Evolutionary conservation across 257 asterid species (phyloP), one percentile per base, ranked within the genome.

Genomic region (Salvia rosmarinus): DNA sequence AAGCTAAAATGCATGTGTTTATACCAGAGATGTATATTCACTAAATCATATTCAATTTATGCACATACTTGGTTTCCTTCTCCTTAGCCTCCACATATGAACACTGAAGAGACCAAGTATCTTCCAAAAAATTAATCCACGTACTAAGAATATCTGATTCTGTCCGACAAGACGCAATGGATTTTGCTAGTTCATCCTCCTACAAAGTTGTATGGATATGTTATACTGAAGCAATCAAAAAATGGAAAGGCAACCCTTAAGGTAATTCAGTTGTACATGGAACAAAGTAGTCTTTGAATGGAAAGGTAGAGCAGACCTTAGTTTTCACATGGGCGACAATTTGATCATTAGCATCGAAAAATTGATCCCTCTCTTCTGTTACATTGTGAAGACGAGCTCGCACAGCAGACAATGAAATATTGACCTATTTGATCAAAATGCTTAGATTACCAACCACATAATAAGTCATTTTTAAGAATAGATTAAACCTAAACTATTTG

Each of bases 321-420:
- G 95, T 78, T 82, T 87, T 91, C 61, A 95, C 72, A 81, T 87
- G 98, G 66, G 99, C 81, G 80, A 95, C 94, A 82, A 95, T 83
- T 76, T 91, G 94, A 82, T 91, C 97, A 77, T 95, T 95, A 73
- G 99, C 99, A 68, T 95, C 98, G 75, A 86, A 95, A 81, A 95
- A 95, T 68, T 95, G 98, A 75, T 89, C 98, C 84, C 95, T 95
- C 81, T 95, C 99, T 73, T 95, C 99, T 66, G 62, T 83, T 75
- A 68, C 91, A 70, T 89, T 91, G 78, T 77, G 98, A 70, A 88
- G 93, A 77, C 98, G 96, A 70, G 88, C 89, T 83, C 83, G 85
- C 66, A 85, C 92, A 55, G 95, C 88, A 84, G 96, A 85, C 87
- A 95, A 80, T 66, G 96, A 86, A 81, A 68, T 85, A 82, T 91